phyloP scores from a whole-genome alignment of 495 filamentous ascomycete genomes.

The Astrocystis sublimbata region DNA sequence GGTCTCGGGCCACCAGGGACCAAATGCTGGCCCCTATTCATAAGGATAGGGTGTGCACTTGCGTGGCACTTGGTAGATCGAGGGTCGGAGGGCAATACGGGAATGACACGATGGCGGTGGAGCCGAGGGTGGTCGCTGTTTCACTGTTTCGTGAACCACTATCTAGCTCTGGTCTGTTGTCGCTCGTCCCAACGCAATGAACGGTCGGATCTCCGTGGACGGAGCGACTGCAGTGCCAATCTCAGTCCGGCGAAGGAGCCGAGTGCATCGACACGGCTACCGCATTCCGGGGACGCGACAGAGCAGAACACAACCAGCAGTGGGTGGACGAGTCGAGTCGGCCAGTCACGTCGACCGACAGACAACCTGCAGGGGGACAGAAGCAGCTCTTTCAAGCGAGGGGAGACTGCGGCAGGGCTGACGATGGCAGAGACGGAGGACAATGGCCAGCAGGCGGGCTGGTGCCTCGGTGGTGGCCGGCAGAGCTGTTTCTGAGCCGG shows the following conservation, averaged over 20 bases:
- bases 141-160: not conserved
- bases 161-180: too few relatives aligned
- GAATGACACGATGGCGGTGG: conserved; percentile 16
- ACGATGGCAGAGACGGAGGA: conserved; percentile 16
- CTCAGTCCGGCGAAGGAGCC: conserved; percentile 58
- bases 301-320: conserved; percentile 17
- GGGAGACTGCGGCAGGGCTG: conserved; percentile 15
- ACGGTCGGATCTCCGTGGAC: conserved; percentile 9
- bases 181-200: not conserved
- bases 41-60: conserved; percentile 33
- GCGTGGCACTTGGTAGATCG: conserved; percentile 32
- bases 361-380: not conserved
- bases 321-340: conserved; percentile 10
- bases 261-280: conserved; percentile 51
- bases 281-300: conserved; percentile 47
- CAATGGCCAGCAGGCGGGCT: conserved; percentile 17
- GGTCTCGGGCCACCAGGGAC: conserved; percentile 57
- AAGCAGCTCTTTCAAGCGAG: too few relatives aligned
- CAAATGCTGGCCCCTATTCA: conserved; percentile 54
- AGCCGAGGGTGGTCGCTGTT: not conserved
- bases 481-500: conserved; percentile 16
- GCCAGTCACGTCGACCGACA: conserved; percentile 7
- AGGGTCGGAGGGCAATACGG: conserved; percentile 11
- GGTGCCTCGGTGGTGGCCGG: conserved; percentile 25
- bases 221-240: conserved; percentile 32